phyloP scores from a whole-genome alignment of 305 asterid genomes.

The Fraxinus sp. region DNA sequence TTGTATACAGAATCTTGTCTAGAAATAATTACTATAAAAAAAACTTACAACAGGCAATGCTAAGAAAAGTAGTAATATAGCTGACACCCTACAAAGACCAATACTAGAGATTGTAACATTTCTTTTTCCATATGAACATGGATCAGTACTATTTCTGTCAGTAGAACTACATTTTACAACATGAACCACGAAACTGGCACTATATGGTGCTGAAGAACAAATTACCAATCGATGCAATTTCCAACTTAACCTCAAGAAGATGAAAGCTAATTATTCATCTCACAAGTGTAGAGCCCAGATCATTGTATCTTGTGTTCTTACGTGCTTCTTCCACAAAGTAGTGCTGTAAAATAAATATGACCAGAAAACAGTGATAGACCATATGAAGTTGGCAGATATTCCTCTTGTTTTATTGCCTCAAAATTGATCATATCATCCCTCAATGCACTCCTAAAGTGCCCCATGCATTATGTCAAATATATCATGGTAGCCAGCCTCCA shows the following conservation, averaged over 20 bases:
- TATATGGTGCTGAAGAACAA: not conserved
- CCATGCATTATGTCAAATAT: not conserved
- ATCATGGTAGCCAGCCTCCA: not conserved
- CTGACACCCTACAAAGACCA: not conserved
- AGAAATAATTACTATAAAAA: not conserved
- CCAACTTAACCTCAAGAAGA: not conserved
- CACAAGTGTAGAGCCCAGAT: not conserved
- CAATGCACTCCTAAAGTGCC: not conserved
- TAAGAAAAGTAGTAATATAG: not conserved
- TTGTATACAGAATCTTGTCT: not conserved
- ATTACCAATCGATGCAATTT: not conserved
- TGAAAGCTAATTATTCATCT: not conserved
- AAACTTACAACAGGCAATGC: not conserved
- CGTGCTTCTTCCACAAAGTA: not conserved
- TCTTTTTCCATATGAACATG: not conserved
- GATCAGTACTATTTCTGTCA: not conserved
- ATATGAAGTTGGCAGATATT: not conserved
- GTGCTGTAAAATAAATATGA: not conserved
- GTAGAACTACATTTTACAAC: not conserved
- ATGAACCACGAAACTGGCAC: not conserved
- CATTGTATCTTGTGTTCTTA: not conserved
- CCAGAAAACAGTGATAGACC: not conserved
- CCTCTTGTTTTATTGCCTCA: not conserved
- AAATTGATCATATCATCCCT: not conserved
- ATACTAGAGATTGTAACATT: not conserved